Base-by-base conservation (phyloP, 225 moss, liverwort and hornwort species). In the Straminergon stramineum region DNA sequence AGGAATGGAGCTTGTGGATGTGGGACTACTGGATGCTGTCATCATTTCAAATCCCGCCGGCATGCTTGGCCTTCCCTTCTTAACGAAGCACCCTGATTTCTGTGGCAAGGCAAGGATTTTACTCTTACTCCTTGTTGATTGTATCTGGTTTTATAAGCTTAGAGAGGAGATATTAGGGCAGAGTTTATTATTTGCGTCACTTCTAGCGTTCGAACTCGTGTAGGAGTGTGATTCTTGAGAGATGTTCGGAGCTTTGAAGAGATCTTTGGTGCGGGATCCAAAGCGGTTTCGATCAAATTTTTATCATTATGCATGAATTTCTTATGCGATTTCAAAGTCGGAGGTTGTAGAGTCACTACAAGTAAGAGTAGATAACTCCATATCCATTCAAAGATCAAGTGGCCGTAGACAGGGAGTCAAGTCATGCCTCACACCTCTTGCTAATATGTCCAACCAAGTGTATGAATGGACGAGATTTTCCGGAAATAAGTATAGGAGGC, bases 61-160 rank as follows among this genome's bases (percentile, higher is more conserved):
- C 86, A 96, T 99, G 97, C 92, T 99, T 90, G 97, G 99, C 52
- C 93, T 99, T 84, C 99, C 99, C 39, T 93, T 97, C 68, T 90
- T 99, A 43, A 93, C 94, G 82, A 95, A 93, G 82, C 93, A 97
- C 85, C 96, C 96, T 75, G 95, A 96, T 86, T 99, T 97, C 85
- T 89, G 91, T 82, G 96, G 93, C 88, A 95, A 97, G 96, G 97
- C 93, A 90, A 92, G 79, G 10, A 35, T 82, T 68, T 51, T 73
- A 24, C 31, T 71, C 15, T 39, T 14, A 41, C 43, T 70, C 39
- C 28, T 79, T 32, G 79, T 31, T 79, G 57, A 71, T 92, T 88
- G 18, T 87, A 45, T 87, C 27, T 66, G 61, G 83, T 15, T 79
- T 57, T 76, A 17, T 39, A 41, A 82, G 86, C 51, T 86, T 77